Conservation (phyloP, 257 asterid species). For the Ophiorrhiza pumila region DNA sequence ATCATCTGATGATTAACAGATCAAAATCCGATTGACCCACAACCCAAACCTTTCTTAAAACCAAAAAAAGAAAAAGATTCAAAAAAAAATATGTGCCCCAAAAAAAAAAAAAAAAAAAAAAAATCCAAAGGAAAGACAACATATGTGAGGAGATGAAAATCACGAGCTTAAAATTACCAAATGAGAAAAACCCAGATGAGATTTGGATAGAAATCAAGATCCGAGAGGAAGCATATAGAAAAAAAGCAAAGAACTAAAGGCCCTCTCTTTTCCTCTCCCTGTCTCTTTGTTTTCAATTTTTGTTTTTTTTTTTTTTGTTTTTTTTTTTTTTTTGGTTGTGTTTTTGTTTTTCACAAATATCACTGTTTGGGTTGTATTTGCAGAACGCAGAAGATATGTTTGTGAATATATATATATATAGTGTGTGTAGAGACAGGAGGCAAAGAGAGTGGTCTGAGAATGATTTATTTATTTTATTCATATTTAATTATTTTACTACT, state of each 20-base stretch:
- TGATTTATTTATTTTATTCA: slow-evolving; percentile 10
- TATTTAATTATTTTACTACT: background rate
- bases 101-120: slow-evolving; percentile 27
- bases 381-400: slow-evolving; percentile 29
- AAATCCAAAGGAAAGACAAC: no score
- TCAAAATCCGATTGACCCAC: slow-evolving; percentile 54
- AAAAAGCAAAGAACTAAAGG: slow-evolving; percentile 58
- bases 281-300: slow-evolving; percentile 35
- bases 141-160: slow-evolving; percentile 25
- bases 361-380: slow-evolving; percentile 50
- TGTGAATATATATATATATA: slow-evolving; percentile 23
- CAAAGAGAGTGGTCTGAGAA: slow-evolving; percentile 41
- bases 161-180: slow-evolving; percentile 33
- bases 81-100: slow-evolving; percentile 16
- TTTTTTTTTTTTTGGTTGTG: no score
- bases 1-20: slow-evolving; percentile 58
- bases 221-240: slow-evolving; percentile 65
- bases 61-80: slow-evolving; percentile 36
- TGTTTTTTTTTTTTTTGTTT: slow-evolving; percentile 29
- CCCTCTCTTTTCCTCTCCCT: slow-evolving; percentile 56
- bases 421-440: slow-evolving; percentile 28
- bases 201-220: slow-evolving; percentile 62
- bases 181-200: slow-evolving; percentile 41
- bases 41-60: slow-evolving; percentile 42
- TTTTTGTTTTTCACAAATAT: slow-evolving; percentile 46